phyloP scores from a whole-genome alignment of 805 yeast species.

The Schizosaccharomyces cryophilus region DNA sequence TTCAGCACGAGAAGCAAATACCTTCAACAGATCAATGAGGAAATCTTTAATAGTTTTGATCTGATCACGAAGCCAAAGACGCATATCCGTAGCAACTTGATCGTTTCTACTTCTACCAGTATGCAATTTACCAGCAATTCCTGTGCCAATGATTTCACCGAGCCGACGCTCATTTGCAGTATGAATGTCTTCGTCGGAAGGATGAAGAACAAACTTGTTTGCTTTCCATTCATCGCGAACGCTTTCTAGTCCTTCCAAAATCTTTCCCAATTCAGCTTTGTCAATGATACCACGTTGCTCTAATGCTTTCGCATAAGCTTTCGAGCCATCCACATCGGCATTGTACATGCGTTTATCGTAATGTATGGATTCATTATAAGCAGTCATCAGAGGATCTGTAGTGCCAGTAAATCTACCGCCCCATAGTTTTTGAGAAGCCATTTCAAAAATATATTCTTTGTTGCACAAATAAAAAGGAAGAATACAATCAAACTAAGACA shows the following conservation, averaged over 20 bases:
- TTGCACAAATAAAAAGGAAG: no score
- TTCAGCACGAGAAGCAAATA: constrained; percentile 51
- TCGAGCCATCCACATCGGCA: constrained; percentile 84
- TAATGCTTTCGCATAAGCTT: constrained; percentile 74
- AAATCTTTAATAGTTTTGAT: constrained; percentile 31
- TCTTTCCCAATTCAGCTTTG: constrained; percentile 45
- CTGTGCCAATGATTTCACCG: constrained; percentile 84
- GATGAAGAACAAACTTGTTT: constrained; percentile 42
- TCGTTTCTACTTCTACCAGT: constrained; percentile 98
- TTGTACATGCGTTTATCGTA: constrained; percentile 86
- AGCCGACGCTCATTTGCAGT: constrained; percentile 95
- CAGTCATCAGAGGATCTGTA: constrained; percentile 90
- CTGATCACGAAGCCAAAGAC: constrained; percentile 70
- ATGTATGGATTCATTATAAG: constrained; percentile 89
- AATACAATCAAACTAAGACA: no score
- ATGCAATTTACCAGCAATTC: constrained; percentile 91
- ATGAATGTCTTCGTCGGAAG: constrained; percentile 93
- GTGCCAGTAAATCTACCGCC: constrained; percentile 91
- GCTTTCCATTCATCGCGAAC: constrained; percentile 66
- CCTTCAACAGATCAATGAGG: constrained; percentile 23
- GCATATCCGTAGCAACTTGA: constrained; percentile 97
- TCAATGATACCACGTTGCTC: constrained; percentile 54
- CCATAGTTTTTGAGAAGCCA: constrained; percentile 45
- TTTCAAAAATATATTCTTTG: neutral
- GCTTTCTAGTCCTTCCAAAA: constrained; percentile 55